Base-by-base conservation (phyloP, 1,284 basidiomycete genomes). In the Ustilago tritici region DNA sequence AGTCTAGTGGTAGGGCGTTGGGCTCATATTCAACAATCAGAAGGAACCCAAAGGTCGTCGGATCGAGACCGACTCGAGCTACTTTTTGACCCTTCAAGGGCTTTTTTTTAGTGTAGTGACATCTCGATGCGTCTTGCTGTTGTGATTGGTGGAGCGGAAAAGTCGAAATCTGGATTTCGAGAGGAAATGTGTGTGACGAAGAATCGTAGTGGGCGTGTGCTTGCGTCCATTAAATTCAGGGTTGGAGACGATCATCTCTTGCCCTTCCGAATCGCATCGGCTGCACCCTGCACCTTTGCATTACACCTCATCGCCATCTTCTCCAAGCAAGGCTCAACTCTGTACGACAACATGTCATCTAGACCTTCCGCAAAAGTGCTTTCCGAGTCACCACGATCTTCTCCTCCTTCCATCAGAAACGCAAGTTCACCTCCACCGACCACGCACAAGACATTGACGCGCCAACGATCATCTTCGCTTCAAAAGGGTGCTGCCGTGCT, bases 401-500 rank as follows among this genome's bases (percentile, higher is more conserved):
- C 74, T 28, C 65, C 74, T 10, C 65, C 74, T 19, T 53, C 69
- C 15, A 59, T 61, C 61, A 43, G 53, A 11, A 47, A 36, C 55
- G 23, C 52, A n/a, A 15, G n/a, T 52, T n/a, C 59, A 15, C 32
- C 65, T 52, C 55, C 65, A 8, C 49, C 68, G 9, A 60, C 64
- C 10, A 60, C 54, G 6, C 36, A 19, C 34, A 72, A 66, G 56
- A 53, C 61, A 1, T 28, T 61, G 15, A 77, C 61, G 15, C 72
- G 79, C 17, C 61, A 56, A 23, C 81, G 83, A 31, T 84, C 83
- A 19, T 80, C 81, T 17, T 84, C 82, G 19, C 36, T 82, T 8
- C 81, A 85, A 56, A 81, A 81, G 66, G 84, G 82, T n/a, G 79
- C 78, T 11, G 84, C 84, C 50, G 84, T 85, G 32, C 61, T 85